Conservation (phyloP, 2,329 filamentous ascomycete genomes). For the Diplodia sapinea region DNA sequence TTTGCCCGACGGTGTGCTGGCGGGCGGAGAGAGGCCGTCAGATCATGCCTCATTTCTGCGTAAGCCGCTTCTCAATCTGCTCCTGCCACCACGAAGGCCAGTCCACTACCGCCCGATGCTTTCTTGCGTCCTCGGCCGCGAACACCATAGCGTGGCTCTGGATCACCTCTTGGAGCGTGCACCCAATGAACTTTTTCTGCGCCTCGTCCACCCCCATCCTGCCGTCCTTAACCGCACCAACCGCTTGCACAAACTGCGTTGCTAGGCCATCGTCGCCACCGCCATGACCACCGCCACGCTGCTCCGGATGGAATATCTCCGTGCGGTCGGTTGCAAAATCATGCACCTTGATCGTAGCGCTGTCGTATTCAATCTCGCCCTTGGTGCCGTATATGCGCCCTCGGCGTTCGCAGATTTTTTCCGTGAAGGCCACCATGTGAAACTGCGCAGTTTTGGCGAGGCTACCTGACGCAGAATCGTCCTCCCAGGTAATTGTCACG, state of each 20-base stretch:
- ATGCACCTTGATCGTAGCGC: conserved; percentile 74
- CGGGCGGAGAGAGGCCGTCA: background rate
- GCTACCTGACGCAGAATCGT: conserved; percentile 58
- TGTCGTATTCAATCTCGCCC: conserved; percentile 88
- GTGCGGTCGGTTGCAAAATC: conserved; percentile 68
- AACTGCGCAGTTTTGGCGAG: conserved; percentile 85
- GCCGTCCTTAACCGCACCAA: conserved; percentile 76
- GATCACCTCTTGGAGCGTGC: conserved; percentile 84
- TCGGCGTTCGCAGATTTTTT: conserved; percentile 83
- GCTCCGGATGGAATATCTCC: conserved; percentile 64
- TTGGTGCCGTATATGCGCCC: conserved; percentile 84
- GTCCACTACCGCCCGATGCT: conserved; percentile 70
- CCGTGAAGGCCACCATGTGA: conserved; percentile 92
- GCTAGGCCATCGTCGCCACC: conserved; percentile 82
- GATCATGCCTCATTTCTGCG: conserved; percentile 9
- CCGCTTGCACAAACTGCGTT: conserved; percentile 80
- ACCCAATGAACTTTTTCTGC: conserved; percentile 78
- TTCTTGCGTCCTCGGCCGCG: conserved; percentile 86
- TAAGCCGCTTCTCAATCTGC: conserved; percentile 23
- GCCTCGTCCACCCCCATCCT: conserved; percentile 70
- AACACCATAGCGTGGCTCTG: conserved; percentile 92
- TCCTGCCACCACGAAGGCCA: conserved; percentile 78
- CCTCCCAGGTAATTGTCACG: conserved; percentile 87
- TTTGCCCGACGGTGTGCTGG: conserved; percentile 16
- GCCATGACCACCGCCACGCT: conserved; percentile 70